phyloP scores from a whole-genome alignment of 257 asterid species.

The Orobanche coerulescens region DNA sequence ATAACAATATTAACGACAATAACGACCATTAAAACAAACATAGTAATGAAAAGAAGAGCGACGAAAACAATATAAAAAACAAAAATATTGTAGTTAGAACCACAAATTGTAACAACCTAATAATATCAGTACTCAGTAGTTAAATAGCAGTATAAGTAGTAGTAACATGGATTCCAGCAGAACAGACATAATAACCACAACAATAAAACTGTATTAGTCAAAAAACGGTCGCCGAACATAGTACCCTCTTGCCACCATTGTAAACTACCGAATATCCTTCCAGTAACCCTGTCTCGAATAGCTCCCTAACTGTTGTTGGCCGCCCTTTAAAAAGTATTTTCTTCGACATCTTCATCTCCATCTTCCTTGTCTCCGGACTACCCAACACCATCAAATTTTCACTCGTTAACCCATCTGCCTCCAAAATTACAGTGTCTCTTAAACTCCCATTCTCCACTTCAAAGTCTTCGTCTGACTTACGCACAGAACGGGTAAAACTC shows the following conservation, averaged over 20 bases:
- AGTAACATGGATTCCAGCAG: neutral
- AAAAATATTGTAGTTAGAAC: neutral
- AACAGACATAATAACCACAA: neutral
- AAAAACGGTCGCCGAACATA: neutral
- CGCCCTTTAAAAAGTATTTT: conserved; percentile 49
- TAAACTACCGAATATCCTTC: conserved; percentile 98
- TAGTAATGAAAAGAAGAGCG: neutral
- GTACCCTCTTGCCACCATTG: conserved; percentile 94
- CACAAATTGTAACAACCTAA: neutral
- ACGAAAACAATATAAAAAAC: neutral
- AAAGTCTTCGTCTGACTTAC: conserved; percentile 29
- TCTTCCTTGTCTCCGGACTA: conserved; percentile 34
- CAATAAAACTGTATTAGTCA: neutral
- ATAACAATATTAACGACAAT: neutral
- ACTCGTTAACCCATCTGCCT: conserved; percentile 34
- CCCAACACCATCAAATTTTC: conserved; percentile 27
- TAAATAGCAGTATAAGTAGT: neutral
- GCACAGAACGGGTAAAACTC: conserved; percentile 52
- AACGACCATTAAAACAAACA: neutral
- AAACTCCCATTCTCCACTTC: conserved; percentile 35
- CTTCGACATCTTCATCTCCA: conserved; percentile 68
- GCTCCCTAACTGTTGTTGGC: conserved; percentile 85
- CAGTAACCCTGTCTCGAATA: conserved; percentile 79
- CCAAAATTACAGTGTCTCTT: conserved; percentile 42
- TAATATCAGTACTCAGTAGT: neutral